phyloP scores from a whole-genome alignment of 2,329 filamentous ascomycete species.

The Apiospora koreana region DNA sequence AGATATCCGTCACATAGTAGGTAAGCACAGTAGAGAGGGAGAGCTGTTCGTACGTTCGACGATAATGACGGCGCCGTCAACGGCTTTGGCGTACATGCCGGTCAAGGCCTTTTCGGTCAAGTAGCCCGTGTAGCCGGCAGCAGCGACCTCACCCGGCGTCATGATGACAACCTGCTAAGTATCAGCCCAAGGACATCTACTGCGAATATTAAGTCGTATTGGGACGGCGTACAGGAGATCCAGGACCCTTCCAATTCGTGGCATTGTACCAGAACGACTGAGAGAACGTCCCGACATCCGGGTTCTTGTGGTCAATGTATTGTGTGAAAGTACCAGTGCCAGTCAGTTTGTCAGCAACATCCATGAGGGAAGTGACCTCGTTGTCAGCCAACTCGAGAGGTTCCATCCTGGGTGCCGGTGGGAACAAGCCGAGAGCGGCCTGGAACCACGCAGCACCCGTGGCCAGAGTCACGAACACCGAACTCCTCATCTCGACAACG shows the following conservation, averaged over 20 bases:
- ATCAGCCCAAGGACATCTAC: not conserved
- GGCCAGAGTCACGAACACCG: constrained; percentile 13
- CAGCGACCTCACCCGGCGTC: constrained; percentile 53
- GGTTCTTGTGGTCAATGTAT: constrained; percentile 59
- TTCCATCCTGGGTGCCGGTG: constrained; percentile 20
- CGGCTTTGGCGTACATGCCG: constrained; percentile 51
- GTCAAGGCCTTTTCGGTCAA: constrained; percentile 50
- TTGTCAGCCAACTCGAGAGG: constrained; percentile 17
- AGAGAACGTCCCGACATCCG: constrained; percentile 54
- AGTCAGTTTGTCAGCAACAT: constrained; percentile 15
- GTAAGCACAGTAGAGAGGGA: not conserved
- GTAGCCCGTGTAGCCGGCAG: constrained; percentile 48
- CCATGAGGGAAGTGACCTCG: constrained; percentile 18
- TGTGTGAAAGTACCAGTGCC: constrained; percentile 47
- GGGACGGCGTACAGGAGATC: constrained; percentile 46
- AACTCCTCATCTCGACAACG: constrained; percentile 17
- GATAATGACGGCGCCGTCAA: constrained; percentile 55
- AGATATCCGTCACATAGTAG: not conserved
- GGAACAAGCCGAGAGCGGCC: constrained; percentile 18
- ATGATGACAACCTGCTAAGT: constrained; percentile 45
- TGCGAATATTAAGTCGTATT: not conserved
- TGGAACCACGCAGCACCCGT: constrained; percentile 17
- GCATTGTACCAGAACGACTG: constrained; percentile 52
- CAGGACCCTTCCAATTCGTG: constrained; percentile 53
- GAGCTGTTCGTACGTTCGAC: constrained; percentile 47